Base-by-base conservation (phyloP, 176 grass and related monocot genomes). In the Metroxylon sagu region DNA sequence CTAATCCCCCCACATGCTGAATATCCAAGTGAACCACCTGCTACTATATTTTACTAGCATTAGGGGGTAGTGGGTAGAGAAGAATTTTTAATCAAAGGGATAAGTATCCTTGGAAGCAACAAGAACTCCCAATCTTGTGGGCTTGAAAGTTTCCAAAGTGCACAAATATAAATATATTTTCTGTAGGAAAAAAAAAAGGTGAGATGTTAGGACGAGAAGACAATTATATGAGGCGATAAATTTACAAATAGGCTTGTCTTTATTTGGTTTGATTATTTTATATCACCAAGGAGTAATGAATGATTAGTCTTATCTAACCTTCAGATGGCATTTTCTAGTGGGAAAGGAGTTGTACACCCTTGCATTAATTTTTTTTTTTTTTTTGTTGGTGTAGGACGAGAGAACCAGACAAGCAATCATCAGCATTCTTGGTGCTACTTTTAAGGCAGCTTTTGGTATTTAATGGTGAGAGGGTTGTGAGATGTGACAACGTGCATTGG, bases 261-360 rank as follows among this genome's bases (percentile, higher is more conserved):
- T n/a, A 1, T 21, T 56, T 56, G 19, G 53, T 17, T 56, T 7
- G 21, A 19, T 56, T 5, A 56, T 56, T 56, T 56, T 25, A 56
- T 18, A 56, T 19, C 19, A 14, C 8, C 6, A 56, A 56, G n/a
- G 21, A 56, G n/a, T 21, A 7, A 56, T 18, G 7, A 56, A 56
- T 56, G 53, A 56, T 56, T 56, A 56, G 18, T 25, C n/a, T 56
- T 5, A 56, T 25, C 53, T 56, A 25, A 56, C 18, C 53, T 56
- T 18, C 18, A 25, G 1, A 55, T 55, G 53, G 53, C 53, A 55
- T 55, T 5, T 55, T 5, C 17, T 54, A 5, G 5, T n/a, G 18
- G 16, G 16, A 16, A 8, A 10, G 16, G 4, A 17, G 14, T n/a
- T 25, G 5, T 25, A n/a, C 18, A 56, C 18, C 53, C 18, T 53